phyloP scores from a whole-genome alignment of 495 filamentous ascomycete genomes.

The Penicillium flavigenum region DNA sequence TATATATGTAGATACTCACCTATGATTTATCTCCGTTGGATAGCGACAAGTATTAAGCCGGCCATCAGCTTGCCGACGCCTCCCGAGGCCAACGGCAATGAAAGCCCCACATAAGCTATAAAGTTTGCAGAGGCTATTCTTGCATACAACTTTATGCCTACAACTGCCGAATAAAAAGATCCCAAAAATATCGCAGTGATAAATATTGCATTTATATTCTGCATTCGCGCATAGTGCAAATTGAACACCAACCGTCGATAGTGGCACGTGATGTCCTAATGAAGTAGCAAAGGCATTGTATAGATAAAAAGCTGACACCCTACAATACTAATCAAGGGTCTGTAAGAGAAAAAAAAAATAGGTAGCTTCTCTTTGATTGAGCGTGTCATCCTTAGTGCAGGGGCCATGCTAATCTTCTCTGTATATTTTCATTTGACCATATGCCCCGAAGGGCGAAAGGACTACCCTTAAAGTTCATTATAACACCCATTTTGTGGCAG shows the following conservation, averaged over 20 bases:
- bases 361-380: constrained; percentile 95
- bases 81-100: too few species aligned
- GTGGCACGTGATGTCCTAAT: background rate
- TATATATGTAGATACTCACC: background rate
- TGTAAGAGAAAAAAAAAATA: constrained; percentile 58
- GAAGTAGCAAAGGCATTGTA: background rate
- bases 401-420: constrained; percentile 99
- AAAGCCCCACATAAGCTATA: background rate
- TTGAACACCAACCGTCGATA: background rate
- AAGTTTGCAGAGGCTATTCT: background rate
- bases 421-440: constrained; percentile 81
- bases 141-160: background rate
- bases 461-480: constrained; percentile 21
- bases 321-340: background rate
- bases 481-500: constrained; percentile 16
- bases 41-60: background rate
- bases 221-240: background rate
- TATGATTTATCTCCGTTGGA: background rate
- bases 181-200: background rate
- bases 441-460: constrained; percentile 63
- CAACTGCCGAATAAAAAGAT: background rate
- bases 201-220: background rate
- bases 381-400: constrained; percentile 99
- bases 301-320: background rate
- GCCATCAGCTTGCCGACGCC: background rate